Evolutionary conservation across 2,329 filamentous ascomycete species (phyloP), one percentile per base, ranked within the genome.

Genomic region (Daldinia sp.): DNA sequence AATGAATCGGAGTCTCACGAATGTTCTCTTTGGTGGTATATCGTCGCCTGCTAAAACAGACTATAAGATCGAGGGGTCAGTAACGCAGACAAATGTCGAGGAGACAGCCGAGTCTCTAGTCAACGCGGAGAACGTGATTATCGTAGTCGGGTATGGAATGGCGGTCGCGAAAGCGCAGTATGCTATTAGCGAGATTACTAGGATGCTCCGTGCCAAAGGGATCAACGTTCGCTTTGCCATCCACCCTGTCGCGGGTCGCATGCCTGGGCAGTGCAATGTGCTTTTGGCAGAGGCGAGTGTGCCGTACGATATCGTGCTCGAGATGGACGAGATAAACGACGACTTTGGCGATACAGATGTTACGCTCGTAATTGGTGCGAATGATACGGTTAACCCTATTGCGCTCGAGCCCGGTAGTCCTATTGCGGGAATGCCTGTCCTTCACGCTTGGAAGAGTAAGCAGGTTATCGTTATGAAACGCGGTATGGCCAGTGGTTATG

Each of bases 271-370:
- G 81, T 97, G 93, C 82, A 97, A 97, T 76, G 93, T 97, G 3
- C 84, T 97, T 2, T 88, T 97, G 13, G 94, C 94, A 0, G 94
- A 97, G 79, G 94, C 94, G 0, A 91, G 88, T 37, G 94, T 97
- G 33, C 93, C 93, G 2, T 97, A 97, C 75, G 94, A 97, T 74
- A 95, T 97, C 63, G 93, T 97, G 30, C 86, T 97, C 51, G 93
- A 97, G 81, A 97, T 97, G 93, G 94, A 97, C 74, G 94, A 97
- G 83, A 97, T 97, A 82, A 97, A 97, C 79, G 93, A 97, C 70
- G 93, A 97, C 75, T 97, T 97, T 78, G 80, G 85, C 6, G 92
- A 96, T 30, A 97, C 94, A 0, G 94, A 97, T 75, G 84, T 97
- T 9, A 94, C 93, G 0, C 87, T 97, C 3, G 93, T 97, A 0